Base-by-base conservation (phyloP, 805 yeast genomes). In the Kodamaea kakaduensis region DNA sequence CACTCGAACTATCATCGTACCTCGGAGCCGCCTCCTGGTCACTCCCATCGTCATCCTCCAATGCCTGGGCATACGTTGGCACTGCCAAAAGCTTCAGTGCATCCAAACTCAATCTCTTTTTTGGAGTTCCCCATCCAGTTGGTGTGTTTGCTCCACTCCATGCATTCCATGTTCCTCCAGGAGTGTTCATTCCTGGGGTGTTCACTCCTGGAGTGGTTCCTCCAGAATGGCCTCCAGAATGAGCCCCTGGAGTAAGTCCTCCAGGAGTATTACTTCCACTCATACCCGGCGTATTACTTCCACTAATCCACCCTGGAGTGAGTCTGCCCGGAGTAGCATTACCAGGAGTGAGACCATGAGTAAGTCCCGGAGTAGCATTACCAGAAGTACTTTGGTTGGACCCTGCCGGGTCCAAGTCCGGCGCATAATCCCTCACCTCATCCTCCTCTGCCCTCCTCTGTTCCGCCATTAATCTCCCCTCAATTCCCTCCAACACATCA, bases 31-130 rank as follows among this genome's bases (percentile, higher is more conserved):
- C 42, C 6, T 26, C 33, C 9, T 24, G 17, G 5, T 25, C 37
- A 7, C 43, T 48, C 14, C 54, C 62, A 9, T 56, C 64, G 31
- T 64, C 66, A 9, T 59, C 64, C 21, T 63, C 67, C 7, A 63
- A 41, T 1, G 71, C 73, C 37, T 63, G 61, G 5, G 54, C 55
- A 38, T 67, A 67, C 23, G 68, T 54, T 0, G 73, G 73, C 5
- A 66, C 61, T 32, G 48, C 47, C 40, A 52, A 54, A 12, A 62
- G 46, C 20, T 28, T 22, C n/a, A 41, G 17, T 6, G 59, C 43
- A 39, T 62, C 61, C 27, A 43, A 25, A 14, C 25, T 33, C 7
- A 51, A 41, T 13, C 9, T 24, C 17, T 30, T 20, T 15, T 20
- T 15, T 10, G 40, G 32, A 15, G 18, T 17, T 9, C 25, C 17